phyloP scores from a whole-genome alignment of 495 filamentous ascomycete genomes.

The Aspergillus cristatus region DNA sequence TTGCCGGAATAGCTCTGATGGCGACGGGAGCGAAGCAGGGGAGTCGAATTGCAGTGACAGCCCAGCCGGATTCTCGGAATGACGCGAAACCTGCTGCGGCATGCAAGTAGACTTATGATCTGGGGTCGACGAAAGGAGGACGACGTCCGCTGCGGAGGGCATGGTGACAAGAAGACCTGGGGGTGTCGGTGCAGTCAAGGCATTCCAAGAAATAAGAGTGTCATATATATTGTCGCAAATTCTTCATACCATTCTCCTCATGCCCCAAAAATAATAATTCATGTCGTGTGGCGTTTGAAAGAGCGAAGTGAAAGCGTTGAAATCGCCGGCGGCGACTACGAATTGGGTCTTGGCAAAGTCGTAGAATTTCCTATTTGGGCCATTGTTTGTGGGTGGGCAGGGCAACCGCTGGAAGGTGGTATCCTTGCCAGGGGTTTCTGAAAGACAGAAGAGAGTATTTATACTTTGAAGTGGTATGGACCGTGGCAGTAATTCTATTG shows the following conservation, averaged over 20 bases:
- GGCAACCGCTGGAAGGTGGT: slow-evolving; percentile 26
- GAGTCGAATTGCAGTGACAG: slow-evolving; percentile 16
- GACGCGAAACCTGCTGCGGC: slow-evolving; percentile 7
- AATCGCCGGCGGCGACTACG: neutral
- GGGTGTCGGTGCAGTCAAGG: neutral
- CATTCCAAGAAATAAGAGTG: neutral
- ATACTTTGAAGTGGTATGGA: too few species aligned
- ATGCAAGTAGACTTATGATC: slow-evolving; percentile 13
- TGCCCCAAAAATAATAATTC: too few species aligned
- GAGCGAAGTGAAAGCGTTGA: neutral
- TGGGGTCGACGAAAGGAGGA: slow-evolving; percentile 37
- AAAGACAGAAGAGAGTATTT: neutral
- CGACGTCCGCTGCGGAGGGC: slow-evolving; percentile 21
- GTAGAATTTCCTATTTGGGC: slow-evolving; percentile 25
- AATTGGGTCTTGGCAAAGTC: slow-evolving; percentile 32
- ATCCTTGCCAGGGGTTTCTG: too few species aligned
- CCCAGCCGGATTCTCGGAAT: slow-evolving; percentile 7
- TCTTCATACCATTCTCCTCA: too few species aligned
- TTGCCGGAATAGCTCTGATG: slow-evolving; percentile 22
- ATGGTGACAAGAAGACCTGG: slow-evolving; percentile 17
- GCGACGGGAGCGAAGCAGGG: slow-evolving; percentile 23
- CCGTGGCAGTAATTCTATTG: too few species aligned
- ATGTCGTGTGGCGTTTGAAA: too few species aligned
- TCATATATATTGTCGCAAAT: too few species aligned
- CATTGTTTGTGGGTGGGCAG: slow-evolving; percentile 15